Conservation (phyloP, 441 rosid genomes). For the Erysimum cheiri region DNA sequence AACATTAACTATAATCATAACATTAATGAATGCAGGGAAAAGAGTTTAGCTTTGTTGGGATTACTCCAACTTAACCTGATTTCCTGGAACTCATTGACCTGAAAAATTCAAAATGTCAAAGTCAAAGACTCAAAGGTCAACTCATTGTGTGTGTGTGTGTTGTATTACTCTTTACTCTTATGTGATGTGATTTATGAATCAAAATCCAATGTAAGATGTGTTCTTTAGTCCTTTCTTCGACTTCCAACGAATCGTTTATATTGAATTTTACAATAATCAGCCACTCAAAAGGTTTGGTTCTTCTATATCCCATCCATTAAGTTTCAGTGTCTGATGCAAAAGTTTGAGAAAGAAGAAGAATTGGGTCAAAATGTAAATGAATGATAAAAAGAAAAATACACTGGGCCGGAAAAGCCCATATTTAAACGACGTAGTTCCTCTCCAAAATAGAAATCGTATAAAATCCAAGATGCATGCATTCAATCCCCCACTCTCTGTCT, state of each 20-base stretch:
- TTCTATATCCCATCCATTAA: too few relatives aligned
- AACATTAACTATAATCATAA: neutral
- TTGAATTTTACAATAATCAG: too few relatives aligned
- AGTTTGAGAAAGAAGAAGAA: neutral
- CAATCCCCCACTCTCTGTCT: too few relatives aligned
- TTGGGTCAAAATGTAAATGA: too few relatives aligned
- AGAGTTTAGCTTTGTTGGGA: slow-evolving; percentile 28
- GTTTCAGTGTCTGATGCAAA: neutral
- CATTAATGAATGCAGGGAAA: slow-evolving; percentile 22
- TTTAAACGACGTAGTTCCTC: too few relatives aligned
- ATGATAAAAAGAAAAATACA: neutral
- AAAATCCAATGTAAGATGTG: neutral
- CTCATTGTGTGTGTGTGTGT: too few relatives aligned
- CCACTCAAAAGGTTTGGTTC: too few relatives aligned
- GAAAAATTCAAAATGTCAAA: neutral
- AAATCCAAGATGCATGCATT: too few relatives aligned
- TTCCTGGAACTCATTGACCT: slow-evolving; percentile 36
- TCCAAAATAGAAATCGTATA: neutral
- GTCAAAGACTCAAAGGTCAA: neutral
- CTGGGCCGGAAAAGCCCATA: neutral
- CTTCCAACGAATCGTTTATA: too few relatives aligned
- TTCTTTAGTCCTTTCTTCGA: neutral
- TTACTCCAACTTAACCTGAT: slow-evolving; percentile 33
- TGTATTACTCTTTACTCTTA: too few relatives aligned
- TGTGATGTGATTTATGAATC: neutral